A percentile compares a stretch with the other conserved stretches of the same genome.
These are phyloP conservation scores for Lagerstroemia speciosa DNA, from an alignment of 345 rosid genomes.

Conservation along the genomic window DNA sequence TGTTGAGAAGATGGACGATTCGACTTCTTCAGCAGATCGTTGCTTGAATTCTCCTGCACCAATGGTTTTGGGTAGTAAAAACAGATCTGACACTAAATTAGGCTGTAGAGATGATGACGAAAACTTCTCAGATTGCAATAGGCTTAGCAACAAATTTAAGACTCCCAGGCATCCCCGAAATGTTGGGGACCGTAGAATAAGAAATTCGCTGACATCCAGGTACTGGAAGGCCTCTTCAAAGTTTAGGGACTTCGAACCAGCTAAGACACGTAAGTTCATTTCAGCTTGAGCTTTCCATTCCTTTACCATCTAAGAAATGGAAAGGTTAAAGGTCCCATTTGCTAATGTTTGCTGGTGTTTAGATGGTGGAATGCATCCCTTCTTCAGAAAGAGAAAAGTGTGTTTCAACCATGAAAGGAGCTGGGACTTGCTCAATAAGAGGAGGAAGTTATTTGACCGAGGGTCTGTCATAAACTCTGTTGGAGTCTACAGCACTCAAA, in stretches of 20 bases:
- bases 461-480: constrained; percentile 42
- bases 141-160: constrained; percentile 32
- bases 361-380: constrained; percentile 37
- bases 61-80: constrained; percentile 30
- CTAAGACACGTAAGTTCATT: constrained; percentile 43
- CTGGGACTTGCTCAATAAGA: constrained; percentile 36
- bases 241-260: constrained; percentile 38
- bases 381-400: constrained; percentile 45
- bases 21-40: constrained; percentile 26
- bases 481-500: constrained; percentile 33
- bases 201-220: constrained; percentile 43
- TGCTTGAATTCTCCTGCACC: constrained; percentile 24
- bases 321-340: constrained; percentile 2
- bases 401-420: constrained; percentile 27
- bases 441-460: constrained; percentile 47
- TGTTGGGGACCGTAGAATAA: constrained; percentile 45
- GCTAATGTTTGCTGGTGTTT: constrained; percentile 20
- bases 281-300: background rate
- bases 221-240: constrained; percentile 55
- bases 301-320: background rate
- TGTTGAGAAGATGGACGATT: constrained; percentile 3
- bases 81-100: constrained; percentile 35
- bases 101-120: constrained; percentile 65
- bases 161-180: constrained; percentile 43
- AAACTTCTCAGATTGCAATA: constrained; percentile 42